Conservation (phyloP, 139 green algal genomes). For the Chara braunii region DNA sequence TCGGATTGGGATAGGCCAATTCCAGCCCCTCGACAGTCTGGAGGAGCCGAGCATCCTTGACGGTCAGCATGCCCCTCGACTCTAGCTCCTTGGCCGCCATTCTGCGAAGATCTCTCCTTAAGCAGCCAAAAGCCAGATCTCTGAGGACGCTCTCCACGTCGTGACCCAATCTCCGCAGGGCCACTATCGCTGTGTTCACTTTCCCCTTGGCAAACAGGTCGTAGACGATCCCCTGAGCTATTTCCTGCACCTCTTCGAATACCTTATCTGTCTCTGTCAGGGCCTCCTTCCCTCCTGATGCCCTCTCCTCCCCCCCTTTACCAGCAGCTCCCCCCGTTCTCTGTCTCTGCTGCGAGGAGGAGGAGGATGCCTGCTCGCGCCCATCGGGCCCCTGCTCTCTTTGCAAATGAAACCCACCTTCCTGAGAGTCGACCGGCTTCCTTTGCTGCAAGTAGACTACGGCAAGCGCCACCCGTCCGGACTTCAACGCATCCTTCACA, state of each 20-base stretch:
- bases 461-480: constrained; percentile 6
- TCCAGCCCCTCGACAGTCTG: neutral
- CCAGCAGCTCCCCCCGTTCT: too few relatives aligned
- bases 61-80: neutral
- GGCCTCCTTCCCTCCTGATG: neutral
- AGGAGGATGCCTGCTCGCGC: neutral
- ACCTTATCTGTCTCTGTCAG: too few relatives aligned
- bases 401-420: neutral
- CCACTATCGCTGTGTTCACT: neutral
- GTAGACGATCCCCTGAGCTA: constrained; percentile 7
- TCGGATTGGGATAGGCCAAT: too few relatives aligned
- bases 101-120: constrained; percentile 2
- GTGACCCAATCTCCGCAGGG: constrained; percentile 8
- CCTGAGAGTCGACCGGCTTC: neutral
- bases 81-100: constrained; percentile 12
- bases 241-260: constrained; percentile 5
- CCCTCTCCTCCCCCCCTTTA: neutral
- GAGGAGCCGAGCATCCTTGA: neutral
- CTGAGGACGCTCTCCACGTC: constrained; percentile 7
- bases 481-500: constrained; percentile 16
- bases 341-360: too few relatives aligned
- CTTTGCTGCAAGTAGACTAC: constrained; percentile 6
- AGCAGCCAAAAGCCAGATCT: neutral
- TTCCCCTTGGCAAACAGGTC: constrained; percentile 19
- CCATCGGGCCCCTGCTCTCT: neutral